Evolutionary conservation across 176 grass and related monocot species (phyloP), one percentile per base, ranked within the genome.

Genomic region (Typha latifolia): DNA sequence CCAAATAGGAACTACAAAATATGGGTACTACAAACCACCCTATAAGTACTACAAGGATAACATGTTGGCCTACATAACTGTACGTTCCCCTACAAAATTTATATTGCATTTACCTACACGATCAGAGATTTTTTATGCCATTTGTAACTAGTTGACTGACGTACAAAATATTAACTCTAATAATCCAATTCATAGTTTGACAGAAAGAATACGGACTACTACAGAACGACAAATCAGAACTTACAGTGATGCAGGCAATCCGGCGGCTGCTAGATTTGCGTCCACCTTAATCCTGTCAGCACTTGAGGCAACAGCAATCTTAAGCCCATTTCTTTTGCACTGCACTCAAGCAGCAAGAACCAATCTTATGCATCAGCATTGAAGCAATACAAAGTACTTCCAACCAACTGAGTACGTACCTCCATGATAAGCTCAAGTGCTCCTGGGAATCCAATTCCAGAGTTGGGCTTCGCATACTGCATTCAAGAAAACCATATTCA

Each of bases 271-370:
- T 69, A 97, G 77, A 82, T 97, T 97, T 61, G 89, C 89, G 71
- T 97, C 85, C 57, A 97, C 83, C 67, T 97, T 97, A 81, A 93
- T 81, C 74, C 89, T 86, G 74, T 99, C 89, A 12, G 94, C 94
- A 27, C 86, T 99, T 66, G 94, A 99, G 52, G 94, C 89, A 84
- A 99, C 89, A 66, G 94, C 94, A 62, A 99, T 73, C 78, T 99
- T 99, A 32, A 99, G 67, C 70, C 89, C 89, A 31, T 62, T 76
- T 84, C 74, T 72, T 82, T 99, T 99, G 86, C 94, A 93, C 94
- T 99, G 69, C 62, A 51, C 73, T 74, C 50, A 48, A 61, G 72
- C 48, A 78, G 51, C 5, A 67, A 66, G 16, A 49, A 66, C 48
- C 34, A 70, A 59, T 59, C 64, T 71, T 66, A 56, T 70, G 29